Base-by-base conservation (phyloP, 23 red algal genomes). In the Gracilaria gracilis region DNA sequence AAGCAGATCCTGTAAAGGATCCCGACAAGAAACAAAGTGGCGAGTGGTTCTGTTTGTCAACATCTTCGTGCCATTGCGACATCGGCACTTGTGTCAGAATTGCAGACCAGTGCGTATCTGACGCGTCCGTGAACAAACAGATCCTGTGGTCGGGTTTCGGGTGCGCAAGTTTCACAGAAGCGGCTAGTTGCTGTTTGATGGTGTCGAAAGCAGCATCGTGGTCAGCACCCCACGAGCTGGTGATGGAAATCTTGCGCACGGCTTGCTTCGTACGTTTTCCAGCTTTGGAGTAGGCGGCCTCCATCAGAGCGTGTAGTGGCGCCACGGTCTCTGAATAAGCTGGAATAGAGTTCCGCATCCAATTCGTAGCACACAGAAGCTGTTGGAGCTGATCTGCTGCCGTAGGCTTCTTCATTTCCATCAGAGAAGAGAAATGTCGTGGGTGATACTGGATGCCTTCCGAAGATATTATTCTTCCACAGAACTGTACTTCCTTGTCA, bases 101-200 rank as follows among this genome's bases (percentile, higher is more conserved):
- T 20, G 72, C 47, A 11, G 32, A 20, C 72, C 86, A 80, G 24
- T 90, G 86, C 21, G 46, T 34, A 16, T 90, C 86, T 21, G 71
- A 69, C 47, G 73, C 71, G 19, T 90, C 86, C 12, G 86, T 80
- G 44, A 88, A 88, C 16, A 88, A 67, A 44, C 36, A 88, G 1
- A 88, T 14, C 4, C 25, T 4, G 24, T 75, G n/a, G 14, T 35
- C 69, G 67, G 44, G 28, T 37, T 75, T 42, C 3, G 66, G 84
- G 49, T 75, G 32, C 46, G 84, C 28, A 27, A 76, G 47, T 33
- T 88, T 88, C 1, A 57, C 47, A 2, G 67, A 54, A 0, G 44
- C 62, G 11, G 47, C 23, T 6, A 75, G 17, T 32, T 54, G 66
- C 29, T 53, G 5, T 28, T 57, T 74, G 84, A 88, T 88, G 61